Percentiles rank a stretch among this genome's conserved stretches.
These are phyloP conservation scores for Saccharomyces hybrid DNA, from an alignment of 1,139 yeast genomes.

Conservation along the genomic window DNA sequence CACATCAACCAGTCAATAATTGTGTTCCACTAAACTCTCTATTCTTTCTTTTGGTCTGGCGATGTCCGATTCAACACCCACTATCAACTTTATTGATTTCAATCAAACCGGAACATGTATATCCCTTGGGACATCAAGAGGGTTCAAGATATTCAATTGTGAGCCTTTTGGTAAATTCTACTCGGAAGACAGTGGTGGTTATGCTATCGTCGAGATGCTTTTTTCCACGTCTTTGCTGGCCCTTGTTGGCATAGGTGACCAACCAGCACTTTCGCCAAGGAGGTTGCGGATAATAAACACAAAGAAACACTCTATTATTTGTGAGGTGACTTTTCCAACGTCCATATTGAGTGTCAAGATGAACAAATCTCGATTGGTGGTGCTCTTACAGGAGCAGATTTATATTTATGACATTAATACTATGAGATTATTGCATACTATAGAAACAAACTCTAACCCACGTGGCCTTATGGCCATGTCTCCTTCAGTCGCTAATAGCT, in stretches of 20 bases:
- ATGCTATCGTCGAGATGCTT: constrained; percentile 80
- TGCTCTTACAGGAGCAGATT: constrained; percentile 74
- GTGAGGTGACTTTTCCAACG: constrained; percentile 84
- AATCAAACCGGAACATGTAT: constrained; percentile 88
- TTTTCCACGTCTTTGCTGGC: constrained; percentile 84
- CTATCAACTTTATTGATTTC: constrained; percentile 46
- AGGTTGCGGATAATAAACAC: constrained; percentile 77
- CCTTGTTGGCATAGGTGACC: constrained; percentile 81
- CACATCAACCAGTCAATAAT: background rate
- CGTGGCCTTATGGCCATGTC: constrained; percentile 53
- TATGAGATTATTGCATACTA: constrained; percentile 81
- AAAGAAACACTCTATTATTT: constrained; percentile 59
- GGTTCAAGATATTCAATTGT: constrained; percentile 82
- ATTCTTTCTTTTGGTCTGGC: background rate
- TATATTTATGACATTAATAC: constrained; percentile 82
- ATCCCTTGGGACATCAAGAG: constrained; percentile 68
- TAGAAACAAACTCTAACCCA: constrained; percentile 72
- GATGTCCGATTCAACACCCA: constrained; percentile 15
- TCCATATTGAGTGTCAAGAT: constrained; percentile 70
- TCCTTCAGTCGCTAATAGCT: constrained; percentile 54
- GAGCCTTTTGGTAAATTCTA: constrained; percentile 84
- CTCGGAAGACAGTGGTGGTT: constrained; percentile 47
- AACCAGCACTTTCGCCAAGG: constrained; percentile 69
- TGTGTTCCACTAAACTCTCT: background rate
- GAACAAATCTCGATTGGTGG: constrained; percentile 67